Evolutionary conservation across 176 grass and related monocot genomes (phyloP).

Genomic region (Panicum miliaceum): DNA sequence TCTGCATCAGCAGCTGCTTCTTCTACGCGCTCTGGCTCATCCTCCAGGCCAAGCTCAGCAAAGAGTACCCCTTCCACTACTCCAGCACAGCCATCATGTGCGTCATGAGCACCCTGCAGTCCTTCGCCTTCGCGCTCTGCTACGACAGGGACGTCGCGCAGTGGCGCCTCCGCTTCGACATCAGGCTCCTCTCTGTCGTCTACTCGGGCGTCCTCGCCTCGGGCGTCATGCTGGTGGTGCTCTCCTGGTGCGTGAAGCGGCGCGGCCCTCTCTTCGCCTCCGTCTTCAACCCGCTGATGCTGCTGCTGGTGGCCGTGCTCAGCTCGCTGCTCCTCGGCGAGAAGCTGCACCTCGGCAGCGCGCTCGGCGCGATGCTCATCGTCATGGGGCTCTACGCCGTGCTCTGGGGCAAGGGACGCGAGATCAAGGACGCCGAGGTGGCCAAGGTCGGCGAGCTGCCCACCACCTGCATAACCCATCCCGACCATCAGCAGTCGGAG

Average conservation of each 20-base stretch:
- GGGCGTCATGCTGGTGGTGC: constrained; percentile 58
- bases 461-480: neutral
- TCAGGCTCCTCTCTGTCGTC: constrained; percentile 56
- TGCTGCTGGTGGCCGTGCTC: constrained; percentile 67
- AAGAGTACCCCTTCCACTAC: constrained; percentile 72
- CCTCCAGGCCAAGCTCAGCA: constrained; percentile 69
- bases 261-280: constrained; percentile 75
- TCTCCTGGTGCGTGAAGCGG: constrained; percentile 83
- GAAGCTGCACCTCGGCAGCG: constrained; percentile 70
- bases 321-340: constrained; percentile 80
- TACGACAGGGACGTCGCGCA: constrained; percentile 31
- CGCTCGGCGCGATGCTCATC: constrained; percentile 71
- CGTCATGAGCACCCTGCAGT: constrained; percentile 64
- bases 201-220: constrained; percentile 71
- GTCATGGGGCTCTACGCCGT: constrained; percentile 75
- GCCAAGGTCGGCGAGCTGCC: constrained; percentile 44
- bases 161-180: constrained; percentile 56
- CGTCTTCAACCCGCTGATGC: constrained; percentile 82
- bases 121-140: constrained; percentile 55
- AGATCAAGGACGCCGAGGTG: constrained; percentile 8
- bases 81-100: constrained; percentile 82
- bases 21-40: constrained; percentile 78
- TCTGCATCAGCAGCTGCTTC: constrained; percentile 58
- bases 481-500: too few species aligned
- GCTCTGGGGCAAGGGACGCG: constrained; percentile 80